Evolutionary conservation across 345 rosid genomes (phyloP), one percentile per base, ranked within the genome.

Genomic region (Gossypium bickii): DNA sequence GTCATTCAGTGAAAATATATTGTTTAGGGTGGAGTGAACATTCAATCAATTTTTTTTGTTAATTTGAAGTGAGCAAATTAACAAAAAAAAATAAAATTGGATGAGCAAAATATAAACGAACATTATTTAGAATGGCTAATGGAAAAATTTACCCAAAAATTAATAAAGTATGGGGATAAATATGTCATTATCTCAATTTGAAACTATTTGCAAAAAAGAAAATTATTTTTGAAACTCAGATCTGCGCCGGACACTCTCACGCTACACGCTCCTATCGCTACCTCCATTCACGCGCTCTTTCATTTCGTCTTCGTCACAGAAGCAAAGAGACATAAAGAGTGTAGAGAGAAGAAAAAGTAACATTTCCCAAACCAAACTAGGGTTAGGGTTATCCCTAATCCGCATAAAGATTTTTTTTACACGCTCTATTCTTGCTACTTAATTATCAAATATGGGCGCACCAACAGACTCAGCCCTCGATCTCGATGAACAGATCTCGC

Each of bases 401-500:
- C 87, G 77, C 82, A 59, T 79, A 61, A 27, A 68, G 63, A 59
- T 25, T 24, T 41, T 41, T 27, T 24, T 41, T 27, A 56, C 82
- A 73, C 20, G 45, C 75, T 76, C 47, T 74, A 76, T 67, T 38
- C 58, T 24, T 55, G 72, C 52, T 11, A 73, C 67, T 80, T 10
- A 78, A 78, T 29, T 16, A 66, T 65, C 75, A 67, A 74, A 69
- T 71, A 90, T 93, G 97, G 93, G 93, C 71, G 88, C 88, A 75
- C 80, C 97, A 66, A 76, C 89, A 8, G 90, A 88, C 53, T 71
- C 93, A 60, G 82, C 81, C 61, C 65, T 78, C 82, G 92, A 89
- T 78, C 88, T 91, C 53, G 92, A 91, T 77, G 93, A 89, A 74
- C 96, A 90, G 90, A 89, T 90, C 91, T 80, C 89, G 56, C 93